phyloP scores from a whole-genome alignment of 805 yeast genomes.

The Jamesozyma gamospora region DNA sequence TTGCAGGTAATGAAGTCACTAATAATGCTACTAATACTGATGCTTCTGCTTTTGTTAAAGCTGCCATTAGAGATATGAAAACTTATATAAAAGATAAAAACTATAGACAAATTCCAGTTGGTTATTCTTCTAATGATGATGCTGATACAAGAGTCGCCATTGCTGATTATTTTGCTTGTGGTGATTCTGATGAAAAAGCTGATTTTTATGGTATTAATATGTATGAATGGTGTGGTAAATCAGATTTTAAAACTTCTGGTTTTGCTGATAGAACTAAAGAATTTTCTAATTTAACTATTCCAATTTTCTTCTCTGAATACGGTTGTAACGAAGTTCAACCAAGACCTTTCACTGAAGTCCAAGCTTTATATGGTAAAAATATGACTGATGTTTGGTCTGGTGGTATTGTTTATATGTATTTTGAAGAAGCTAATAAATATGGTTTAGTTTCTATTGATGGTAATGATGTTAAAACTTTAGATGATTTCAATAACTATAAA shows the following conservation, averaged over 20 bases:
- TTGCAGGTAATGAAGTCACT: conserved; percentile 81
- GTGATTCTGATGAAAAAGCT: conserved; percentile 51
- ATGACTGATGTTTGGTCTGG: conserved; percentile 87
- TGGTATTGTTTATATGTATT: conserved; percentile 83
- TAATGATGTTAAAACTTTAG: conserved; percentile 45
- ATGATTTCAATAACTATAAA: conserved; percentile 55
- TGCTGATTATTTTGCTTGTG: conserved; percentile 73
- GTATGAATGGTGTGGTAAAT: conserved; percentile 81
- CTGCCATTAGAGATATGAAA: conserved; percentile 72
- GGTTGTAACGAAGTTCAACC: conserved; percentile 67
- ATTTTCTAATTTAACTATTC: conserved; percentile 56
- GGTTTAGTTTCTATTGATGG: conserved; percentile 55
- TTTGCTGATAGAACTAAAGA: conserved; percentile 54
- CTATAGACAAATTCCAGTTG: conserved; percentile 67
- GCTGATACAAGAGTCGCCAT: conserved; percentile 50
- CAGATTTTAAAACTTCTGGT: conserved; percentile 52
- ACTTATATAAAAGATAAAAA: conserved; percentile 49
- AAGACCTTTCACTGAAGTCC: conserved; percentile 65
- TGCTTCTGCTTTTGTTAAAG: conserved; percentile 75
- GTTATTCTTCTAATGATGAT: conserved; percentile 77
- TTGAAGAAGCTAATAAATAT: conserved; percentile 63
- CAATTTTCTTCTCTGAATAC: conserved; percentile 72
- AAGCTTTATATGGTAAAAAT: conserved; percentile 47
- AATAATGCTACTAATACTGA: conserved; percentile 55
- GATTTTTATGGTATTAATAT: conserved; percentile 83